Evolutionary conservation across 371 early-diverging fungal species (phyloP).

Genomic region (Circinella minor): DNA sequence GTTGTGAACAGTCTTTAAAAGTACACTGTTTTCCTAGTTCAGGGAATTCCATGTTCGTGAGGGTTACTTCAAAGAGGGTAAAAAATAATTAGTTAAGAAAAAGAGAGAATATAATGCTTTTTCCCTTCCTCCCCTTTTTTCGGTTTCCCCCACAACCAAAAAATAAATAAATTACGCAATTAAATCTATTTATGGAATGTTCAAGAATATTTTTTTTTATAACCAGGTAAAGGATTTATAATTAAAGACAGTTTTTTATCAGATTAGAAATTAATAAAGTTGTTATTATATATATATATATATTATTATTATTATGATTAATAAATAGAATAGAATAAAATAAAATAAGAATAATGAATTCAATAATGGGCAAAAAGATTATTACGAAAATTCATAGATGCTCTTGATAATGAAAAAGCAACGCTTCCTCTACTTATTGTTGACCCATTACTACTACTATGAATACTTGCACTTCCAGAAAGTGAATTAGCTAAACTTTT

Average conservation of each 20-base stretch:
- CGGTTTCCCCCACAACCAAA: too few species aligned
- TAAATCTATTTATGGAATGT: too few species aligned
- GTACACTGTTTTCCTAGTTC: conserved; percentile 63
- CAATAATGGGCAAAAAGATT: background rate
- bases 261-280: too few species aligned
- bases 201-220: too few species aligned
- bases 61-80: background rate
- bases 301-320: background rate
- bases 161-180: too few species aligned
- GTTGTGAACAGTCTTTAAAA: conserved; percentile 44
- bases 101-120: background rate
- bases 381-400: background rate
- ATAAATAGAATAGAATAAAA: background rate
- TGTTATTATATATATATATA: too few species aligned
- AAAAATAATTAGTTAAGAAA: background rate
- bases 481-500: background rate
- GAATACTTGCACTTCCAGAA: conserved; percentile 9
- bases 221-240: too few species aligned
- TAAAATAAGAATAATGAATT: background rate
- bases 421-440: background rate
- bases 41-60: conserved; percentile 51
- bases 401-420: background rate
- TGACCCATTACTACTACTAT: background rate
- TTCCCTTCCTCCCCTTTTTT: too few species aligned
- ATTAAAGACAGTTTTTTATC: too few species aligned